Evolutionary conservation across 495 filamentous ascomycete genomes (phyloP).

Genomic region (Aspergillus mulundensis): DNA sequence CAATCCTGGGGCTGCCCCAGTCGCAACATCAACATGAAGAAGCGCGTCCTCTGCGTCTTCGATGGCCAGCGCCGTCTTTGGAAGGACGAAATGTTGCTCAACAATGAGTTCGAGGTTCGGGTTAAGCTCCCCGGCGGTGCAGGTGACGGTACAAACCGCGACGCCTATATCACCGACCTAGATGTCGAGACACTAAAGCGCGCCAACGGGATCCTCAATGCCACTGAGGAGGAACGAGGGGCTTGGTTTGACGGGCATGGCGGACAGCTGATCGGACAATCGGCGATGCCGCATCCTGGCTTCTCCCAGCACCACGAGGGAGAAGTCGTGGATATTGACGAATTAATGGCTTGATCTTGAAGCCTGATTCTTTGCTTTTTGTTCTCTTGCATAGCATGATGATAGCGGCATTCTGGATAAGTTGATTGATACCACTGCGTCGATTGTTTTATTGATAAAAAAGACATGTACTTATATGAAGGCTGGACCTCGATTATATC

Average conservation of each 20-base stretch:
- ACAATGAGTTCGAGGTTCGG: constrained; percentile 90
- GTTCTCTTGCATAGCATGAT: constrained; percentile 15
- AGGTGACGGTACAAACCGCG: constrained; percentile 49
- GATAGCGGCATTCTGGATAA: constrained; percentile 18
- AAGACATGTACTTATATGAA: constrained; percentile 12
- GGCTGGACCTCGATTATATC: constrained; percentile 10
- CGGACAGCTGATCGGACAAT: constrained; percentile 37
- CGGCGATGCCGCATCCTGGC: constrained; percentile 33
- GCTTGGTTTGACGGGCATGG: constrained; percentile 57
- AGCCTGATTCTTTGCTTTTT: background rate
- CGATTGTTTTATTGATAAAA: constrained; percentile 5
- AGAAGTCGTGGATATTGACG: constrained; percentile 34
- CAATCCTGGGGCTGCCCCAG: constrained; percentile 85
- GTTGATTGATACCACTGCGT: constrained; percentile 26
- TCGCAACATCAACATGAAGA: constrained; percentile 95
- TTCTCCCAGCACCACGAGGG: constrained; percentile 30
- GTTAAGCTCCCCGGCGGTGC: constrained; percentile 67
- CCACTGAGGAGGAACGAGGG: constrained; percentile 80
- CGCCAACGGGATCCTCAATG: constrained; percentile 71
- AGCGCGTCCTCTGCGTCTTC: constrained; percentile 90
- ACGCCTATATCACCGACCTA: constrained; percentile 83
- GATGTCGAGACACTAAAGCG: constrained; percentile 87
- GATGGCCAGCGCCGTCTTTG: constrained; percentile 83
- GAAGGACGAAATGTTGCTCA: constrained; percentile 99
- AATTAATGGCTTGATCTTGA: constrained; percentile 35